These are phyloP conservation scores for Trypanosoma boissoni DNA, from an alignment of 208 protist species.

Conservation along the genomic window DNA sequence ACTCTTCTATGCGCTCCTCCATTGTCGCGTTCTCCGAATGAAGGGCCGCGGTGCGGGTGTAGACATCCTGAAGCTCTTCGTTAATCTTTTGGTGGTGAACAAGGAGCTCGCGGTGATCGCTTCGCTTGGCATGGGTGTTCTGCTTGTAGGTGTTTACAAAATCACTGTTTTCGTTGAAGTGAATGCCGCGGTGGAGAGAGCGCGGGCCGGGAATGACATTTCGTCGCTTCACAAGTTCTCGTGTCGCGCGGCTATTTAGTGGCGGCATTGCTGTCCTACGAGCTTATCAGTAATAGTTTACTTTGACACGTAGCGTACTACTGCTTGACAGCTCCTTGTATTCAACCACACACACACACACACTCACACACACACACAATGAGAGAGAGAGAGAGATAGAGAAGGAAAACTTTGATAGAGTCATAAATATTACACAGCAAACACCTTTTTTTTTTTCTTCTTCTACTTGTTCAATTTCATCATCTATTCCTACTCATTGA, in stretches of 20 bases:
- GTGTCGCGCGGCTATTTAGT: conserved; percentile 65
- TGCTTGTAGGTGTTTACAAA: conserved; percentile 42
- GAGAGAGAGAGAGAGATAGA: too few species aligned
- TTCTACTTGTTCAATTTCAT: too few species aligned
- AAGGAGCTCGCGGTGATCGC: conserved; percentile 73
- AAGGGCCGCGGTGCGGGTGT: conserved; percentile 70
- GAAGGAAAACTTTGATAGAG: too few species aligned
- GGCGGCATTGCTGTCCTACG: conserved; percentile 65
- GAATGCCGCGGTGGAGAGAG: conserved; percentile 83
- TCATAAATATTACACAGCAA: too few species aligned
- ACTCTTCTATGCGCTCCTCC: conserved; percentile 86
- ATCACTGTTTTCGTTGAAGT: conserved; percentile 56
- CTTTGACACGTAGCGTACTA: too few species aligned
- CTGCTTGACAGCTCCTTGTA: too few species aligned
- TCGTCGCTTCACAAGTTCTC: conserved; percentile 58
- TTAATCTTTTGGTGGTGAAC: conserved; percentile 89
- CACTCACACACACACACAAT: too few species aligned
- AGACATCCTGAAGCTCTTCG: conserved; percentile 75
- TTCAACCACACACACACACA: too few species aligned
- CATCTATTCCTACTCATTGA: too few species aligned
- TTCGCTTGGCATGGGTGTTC: conserved; percentile 31
- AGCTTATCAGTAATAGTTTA: too few species aligned
- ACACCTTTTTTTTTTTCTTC: too few species aligned
- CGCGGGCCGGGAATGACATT: conserved; percentile 59
- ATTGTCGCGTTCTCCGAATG: conserved; percentile 75